Conservation (phyloP, 129 eudicot genomes). For the Helichrysum umbraculigerum region DNA sequence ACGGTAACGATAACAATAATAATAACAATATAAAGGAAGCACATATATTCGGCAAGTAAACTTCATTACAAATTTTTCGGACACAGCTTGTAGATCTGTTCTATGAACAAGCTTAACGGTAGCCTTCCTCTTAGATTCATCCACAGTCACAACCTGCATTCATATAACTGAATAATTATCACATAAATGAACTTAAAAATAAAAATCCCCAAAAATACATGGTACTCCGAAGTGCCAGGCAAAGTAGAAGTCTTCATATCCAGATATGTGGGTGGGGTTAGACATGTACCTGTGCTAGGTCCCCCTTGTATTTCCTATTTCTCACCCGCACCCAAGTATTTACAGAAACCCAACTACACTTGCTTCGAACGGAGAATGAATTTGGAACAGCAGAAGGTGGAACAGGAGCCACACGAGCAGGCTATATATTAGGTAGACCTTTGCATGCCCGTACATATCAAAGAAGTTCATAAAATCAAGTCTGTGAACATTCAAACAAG, state of each 20-base stretch:
- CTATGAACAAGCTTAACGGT: constrained; percentile 89
- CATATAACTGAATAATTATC: constrained; percentile 18
- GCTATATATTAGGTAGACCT: constrained; percentile 58
- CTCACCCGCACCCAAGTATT: constrained; percentile 88
- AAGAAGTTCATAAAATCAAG: not conserved
- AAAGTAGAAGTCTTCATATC: not conserved
- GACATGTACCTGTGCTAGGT: constrained; percentile 60
- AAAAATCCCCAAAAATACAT: constrained; percentile 2
- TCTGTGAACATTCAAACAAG: not conserved
- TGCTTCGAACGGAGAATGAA: constrained; percentile 50
- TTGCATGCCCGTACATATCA: constrained; percentile 61
- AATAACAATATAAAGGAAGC: not conserved
- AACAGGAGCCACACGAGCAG: constrained; percentile 49
- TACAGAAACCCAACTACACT: constrained; percentile 44
- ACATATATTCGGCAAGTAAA: constrained; percentile 20
- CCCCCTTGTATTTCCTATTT: constrained; percentile 73
- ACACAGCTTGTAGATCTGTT: constrained; percentile 72
- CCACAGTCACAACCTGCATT: constrained; percentile 69
- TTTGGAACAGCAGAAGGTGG: constrained; percentile 54
- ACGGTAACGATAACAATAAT: not conserved
- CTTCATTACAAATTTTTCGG: constrained; percentile 69
- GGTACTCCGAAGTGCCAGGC: not conserved
- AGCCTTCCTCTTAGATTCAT: too few relatives aligned
- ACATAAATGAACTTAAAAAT: constrained; percentile 12
- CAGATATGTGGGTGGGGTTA: not conserved